Base-by-base conservation (phyloP, 331 rosid genomes). In the Rhamnella rubrinervis region DNA sequence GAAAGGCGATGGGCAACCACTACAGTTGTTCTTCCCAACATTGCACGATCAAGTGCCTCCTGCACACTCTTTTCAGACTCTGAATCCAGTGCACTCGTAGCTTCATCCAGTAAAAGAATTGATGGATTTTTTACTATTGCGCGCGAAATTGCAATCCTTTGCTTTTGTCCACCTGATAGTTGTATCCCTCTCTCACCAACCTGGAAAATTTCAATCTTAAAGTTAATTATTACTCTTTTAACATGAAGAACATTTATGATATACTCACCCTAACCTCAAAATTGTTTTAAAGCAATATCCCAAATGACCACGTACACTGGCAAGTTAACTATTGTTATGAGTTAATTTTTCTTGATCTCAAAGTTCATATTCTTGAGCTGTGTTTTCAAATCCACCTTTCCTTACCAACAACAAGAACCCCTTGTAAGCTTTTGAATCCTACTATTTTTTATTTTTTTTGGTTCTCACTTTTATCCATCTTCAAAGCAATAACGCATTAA, bases 181-280 rank as follows among this genome's bases (percentile, higher is more conserved):
- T 93, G 98, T 78, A 93, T 88, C 49, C 98, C 98, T 80, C 98
- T 91, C 81, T 93, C 98, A 19, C 98, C 98, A 80, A 93, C 98
- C 98, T 93, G 67, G 26, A 75, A 68, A 75, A 77, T 15, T 68
- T 28, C 21, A 7, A 65, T 56, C 20, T 40, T 66, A 58, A 52
- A 14, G 19, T 78, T 44, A 68, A 62, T 56, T 31, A 31, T 31
- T 31, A 31, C 35, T 31, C 17, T 61, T 71, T 52, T 23, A 16
- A 5, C 20, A 63, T 50, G 25, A 7, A 65, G 40, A 40, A 31
- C 35, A 3, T 31, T 31, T 31, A 5, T 31, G 35, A 31, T 31
- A 31, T 31, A 4, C 35, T 31, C 35, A 31, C 5, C 35, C 35
- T 31, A 31, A 4, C 35, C 35, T 31, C 35, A 2, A 31, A 2